These are phyloP conservation scores for Oryza australiensis DNA, from an alignment of 176 grass and related monocot genomes.

Conservation along the genomic window DNA sequence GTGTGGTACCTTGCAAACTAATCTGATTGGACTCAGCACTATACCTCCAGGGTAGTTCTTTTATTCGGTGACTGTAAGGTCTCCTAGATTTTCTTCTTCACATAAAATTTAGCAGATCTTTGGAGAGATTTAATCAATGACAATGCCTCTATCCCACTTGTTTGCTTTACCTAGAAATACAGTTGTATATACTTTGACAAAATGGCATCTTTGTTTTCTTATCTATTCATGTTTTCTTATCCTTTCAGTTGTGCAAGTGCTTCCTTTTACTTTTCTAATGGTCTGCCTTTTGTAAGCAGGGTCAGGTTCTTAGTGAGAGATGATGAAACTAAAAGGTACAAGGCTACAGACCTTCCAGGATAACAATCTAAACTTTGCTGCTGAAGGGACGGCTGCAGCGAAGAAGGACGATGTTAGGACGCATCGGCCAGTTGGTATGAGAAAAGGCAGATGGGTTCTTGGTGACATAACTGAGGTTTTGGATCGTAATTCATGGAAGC, in stretches of 20 bases:
- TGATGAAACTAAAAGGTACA: constrained; percentile 38
- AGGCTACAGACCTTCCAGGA: constrained; percentile 15
- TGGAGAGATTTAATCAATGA: constrained; percentile 17
- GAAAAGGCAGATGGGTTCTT: constrained; percentile 39
- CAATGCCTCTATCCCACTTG: background rate
- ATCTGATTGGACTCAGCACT: background rate
- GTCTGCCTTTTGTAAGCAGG: constrained; percentile 21
- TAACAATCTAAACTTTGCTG: constrained; percentile 6
- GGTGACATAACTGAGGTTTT: constrained; percentile 52
- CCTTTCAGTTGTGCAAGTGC: background rate
- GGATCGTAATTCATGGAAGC: constrained; percentile 42
- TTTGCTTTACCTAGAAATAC: background rate
- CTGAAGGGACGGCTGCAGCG: constrained; percentile 12
- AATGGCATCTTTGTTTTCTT: constrained; percentile 7
- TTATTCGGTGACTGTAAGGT: background rate
- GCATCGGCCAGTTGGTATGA: constrained; percentile 10
- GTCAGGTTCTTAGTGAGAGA: constrained; percentile 8
- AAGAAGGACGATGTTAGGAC: constrained; percentile 33
- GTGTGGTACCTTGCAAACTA: background rate
- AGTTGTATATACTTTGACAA: constrained; percentile 1
- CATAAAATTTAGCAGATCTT: background rate
- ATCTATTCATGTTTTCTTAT: constrained; percentile 18
- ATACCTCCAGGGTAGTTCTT: constrained; percentile 1
- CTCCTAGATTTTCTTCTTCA: background rate
- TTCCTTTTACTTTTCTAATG: constrained; percentile 13